These are phyloP conservation scores for Carex myosuroides DNA, from an alignment of 176 grass and related monocot genomes.

Conservation along the genomic window DNA sequence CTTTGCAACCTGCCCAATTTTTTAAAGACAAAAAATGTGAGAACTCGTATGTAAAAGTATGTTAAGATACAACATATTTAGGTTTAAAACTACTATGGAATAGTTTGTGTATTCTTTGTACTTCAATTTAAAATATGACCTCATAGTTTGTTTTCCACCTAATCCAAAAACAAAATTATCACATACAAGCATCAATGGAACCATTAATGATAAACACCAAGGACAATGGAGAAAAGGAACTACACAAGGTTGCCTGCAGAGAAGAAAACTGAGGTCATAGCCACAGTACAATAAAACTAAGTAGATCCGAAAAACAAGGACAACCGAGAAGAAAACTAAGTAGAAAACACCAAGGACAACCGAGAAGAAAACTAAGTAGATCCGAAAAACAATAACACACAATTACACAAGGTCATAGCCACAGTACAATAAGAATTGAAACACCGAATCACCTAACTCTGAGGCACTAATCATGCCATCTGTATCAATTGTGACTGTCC, in stretches of 20 bases:
- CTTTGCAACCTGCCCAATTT: constrained; percentile 69
- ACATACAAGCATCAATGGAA: background rate
- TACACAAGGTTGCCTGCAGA: background rate
- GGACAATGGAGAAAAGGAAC: background rate
- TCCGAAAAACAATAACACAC: background rate
- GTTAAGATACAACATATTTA: background rate
- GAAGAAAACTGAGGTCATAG: too few relatives aligned
- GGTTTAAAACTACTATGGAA: constrained; percentile 22
- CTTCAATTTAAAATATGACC: constrained; percentile 12
- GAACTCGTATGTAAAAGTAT: background rate
- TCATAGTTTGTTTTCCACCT: background rate
- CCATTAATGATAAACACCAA: background rate
- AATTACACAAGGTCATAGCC: background rate
- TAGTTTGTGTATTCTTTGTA: background rate
- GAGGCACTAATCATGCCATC: constrained; percentile 85
- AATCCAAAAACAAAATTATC: background rate
- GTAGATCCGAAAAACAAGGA: background rate
- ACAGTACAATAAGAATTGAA: constrained; percentile 20
- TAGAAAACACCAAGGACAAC: too few relatives aligned
- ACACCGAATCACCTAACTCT: constrained; percentile 94
- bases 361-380: background rate
- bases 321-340: background rate
- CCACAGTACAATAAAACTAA: too few relatives aligned
- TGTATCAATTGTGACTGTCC: constrained; percentile 63
- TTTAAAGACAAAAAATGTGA: constrained; percentile 14